Percentiles rank a stretch among this genome's conserved stretches.
Evolutionary conservation across 129 eudicot species (phyloP).

Genomic region (Arctium lappa): DNA sequence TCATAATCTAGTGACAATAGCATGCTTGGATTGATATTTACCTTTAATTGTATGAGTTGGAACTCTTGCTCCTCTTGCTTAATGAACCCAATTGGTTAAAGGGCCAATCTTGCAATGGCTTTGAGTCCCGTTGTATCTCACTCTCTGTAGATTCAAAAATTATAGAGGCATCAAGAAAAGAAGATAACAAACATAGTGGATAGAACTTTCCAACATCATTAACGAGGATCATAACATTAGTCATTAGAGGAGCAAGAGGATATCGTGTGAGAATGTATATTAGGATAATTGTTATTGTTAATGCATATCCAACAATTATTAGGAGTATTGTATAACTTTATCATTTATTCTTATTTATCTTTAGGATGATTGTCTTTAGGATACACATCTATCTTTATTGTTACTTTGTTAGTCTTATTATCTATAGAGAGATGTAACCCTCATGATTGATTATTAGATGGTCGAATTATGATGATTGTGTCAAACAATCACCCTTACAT

Average conservation of each 20-base stretch:
- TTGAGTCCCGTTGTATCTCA: slow-evolving; percentile 7
- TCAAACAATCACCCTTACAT: background rate
- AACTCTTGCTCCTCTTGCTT: background rate
- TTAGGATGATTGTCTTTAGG: background rate
- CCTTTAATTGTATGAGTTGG: background rate
- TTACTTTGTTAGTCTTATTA: background rate
- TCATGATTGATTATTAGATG: background rate
- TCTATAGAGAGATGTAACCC: background rate
- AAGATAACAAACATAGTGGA: slow-evolving; percentile 4
- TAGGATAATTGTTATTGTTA: background rate
- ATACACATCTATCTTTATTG: background rate
- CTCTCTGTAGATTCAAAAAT: slow-evolving; percentile 1
- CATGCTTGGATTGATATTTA: background rate
- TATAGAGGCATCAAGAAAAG: background rate
- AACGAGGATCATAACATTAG: slow-evolving; percentile 1
- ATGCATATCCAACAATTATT: background rate
- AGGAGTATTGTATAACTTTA: background rate
- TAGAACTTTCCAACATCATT: background rate
- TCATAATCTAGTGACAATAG: background rate
- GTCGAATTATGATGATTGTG: background rate
- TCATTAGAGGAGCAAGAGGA: background rate
- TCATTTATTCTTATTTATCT: background rate
- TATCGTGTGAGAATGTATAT: background rate
- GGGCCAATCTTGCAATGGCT: slow-evolving; percentile 14
- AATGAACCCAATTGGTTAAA: background rate